Evolutionary conservation across 1,284 basidiomycete genomes (phyloP).

Genomic region (Singerocomus inundabilis): DNA sequence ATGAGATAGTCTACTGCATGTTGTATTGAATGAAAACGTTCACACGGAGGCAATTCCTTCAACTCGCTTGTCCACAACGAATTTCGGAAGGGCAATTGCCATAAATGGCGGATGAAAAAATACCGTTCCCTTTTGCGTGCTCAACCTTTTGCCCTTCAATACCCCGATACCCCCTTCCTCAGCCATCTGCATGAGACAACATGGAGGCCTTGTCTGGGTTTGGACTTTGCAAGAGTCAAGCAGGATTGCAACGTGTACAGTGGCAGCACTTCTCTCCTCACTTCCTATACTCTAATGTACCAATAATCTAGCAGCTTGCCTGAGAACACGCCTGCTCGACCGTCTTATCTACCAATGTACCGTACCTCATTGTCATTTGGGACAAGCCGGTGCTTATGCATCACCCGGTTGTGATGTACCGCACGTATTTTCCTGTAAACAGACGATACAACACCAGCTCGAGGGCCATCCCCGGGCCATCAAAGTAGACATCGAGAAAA

Average conservation of each 20-base stretch:
- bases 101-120: too few species aligned
- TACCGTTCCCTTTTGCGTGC: too few species aligned
- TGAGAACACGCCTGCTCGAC: constrained; percentile 39
- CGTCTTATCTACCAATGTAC: constrained; percentile 68
- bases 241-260: constrained; percentile 41
- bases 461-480: constrained; percentile 25
- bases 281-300: constrained; percentile 2
- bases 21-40: too few species aligned
- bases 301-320: constrained; percentile 57
- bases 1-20: too few species aligned
- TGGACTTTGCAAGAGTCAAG: constrained; percentile 39
- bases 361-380: constrained; percentile 76
- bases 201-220: constrained; percentile 37
- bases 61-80: too few species aligned
- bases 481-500: constrained; percentile 81
- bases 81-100: too few species aligned
- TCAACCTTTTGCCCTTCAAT: not conserved
- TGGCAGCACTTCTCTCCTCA: constrained; percentile 12
- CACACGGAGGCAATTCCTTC: too few species aligned
- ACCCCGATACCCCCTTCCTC: not conserved
- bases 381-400: constrained; percentile 64
- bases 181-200: constrained; percentile 6
- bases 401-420: constrained; percentile 58
- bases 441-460: constrained; percentile 5
- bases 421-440: constrained; percentile 41